Conservation (phyloP, 495 filamentous ascomycete genomes). For the Xylaria nigripes region DNA sequence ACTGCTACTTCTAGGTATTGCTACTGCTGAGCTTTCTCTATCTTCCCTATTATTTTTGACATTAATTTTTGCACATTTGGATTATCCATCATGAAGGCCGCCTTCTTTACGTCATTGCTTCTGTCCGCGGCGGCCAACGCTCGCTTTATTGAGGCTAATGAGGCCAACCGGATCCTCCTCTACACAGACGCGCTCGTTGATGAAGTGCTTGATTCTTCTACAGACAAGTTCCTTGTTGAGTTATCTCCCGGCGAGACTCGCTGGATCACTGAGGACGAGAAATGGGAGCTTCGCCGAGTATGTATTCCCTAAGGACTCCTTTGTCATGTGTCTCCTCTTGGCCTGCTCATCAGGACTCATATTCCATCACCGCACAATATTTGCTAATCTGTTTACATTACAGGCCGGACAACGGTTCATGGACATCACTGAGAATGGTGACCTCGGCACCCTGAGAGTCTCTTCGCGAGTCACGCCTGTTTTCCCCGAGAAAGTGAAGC, state of each 20-base stretch:
- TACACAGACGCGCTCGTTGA: constrained; percentile 28
- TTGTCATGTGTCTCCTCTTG: not conserved
- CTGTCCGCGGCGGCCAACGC: constrained; percentile 41
- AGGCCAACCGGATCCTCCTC: constrained; percentile 33
- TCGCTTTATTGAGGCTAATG: constrained; percentile 44
- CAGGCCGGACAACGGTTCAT: constrained; percentile 86
- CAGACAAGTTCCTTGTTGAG: constrained; percentile 69
- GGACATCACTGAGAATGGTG: constrained; percentile 72
- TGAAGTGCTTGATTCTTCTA: constrained; percentile 19
- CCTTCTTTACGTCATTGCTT: constrained; percentile 38
- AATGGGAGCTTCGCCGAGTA: constrained; percentile 84
- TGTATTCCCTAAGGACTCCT: constrained; percentile 22
- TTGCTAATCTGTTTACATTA: constrained; percentile 11
- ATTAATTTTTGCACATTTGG: not conserved
- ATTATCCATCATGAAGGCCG: constrained; percentile 32
- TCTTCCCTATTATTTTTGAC: not conserved
- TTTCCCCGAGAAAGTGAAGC: constrained; percentile 61
- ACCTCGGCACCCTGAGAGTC: constrained; percentile 44
- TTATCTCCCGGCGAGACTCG: constrained; percentile 71
- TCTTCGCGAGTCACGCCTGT: constrained; percentile 36
- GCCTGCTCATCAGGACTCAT: not conserved
- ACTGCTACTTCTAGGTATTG: too few species aligned
- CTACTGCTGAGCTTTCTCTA: not conserved
- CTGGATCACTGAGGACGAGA: constrained; percentile 91
- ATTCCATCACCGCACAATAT: not conserved